Evolutionary conservation across 2,329 filamentous ascomycete species (phyloP), one percentile per base, ranked within the genome.

Genomic region (Fusarium algeriense): DNA sequence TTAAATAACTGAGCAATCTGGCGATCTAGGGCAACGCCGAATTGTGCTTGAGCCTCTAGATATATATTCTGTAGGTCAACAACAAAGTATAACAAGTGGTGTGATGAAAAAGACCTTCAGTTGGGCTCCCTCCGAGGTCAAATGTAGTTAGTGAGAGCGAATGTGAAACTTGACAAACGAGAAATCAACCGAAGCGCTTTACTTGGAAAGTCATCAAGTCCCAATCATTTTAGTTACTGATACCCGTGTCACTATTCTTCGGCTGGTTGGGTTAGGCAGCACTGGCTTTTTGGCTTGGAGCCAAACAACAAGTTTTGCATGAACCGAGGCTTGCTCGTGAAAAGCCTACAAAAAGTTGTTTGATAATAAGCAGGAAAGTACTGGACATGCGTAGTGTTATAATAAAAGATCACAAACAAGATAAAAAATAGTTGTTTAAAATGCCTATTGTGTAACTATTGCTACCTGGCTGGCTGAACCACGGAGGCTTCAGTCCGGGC

Each of bases 191-290:
- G 17, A 44, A 26, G 38, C 19, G 28, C 20, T 43, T 38, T 26
- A 14, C 34, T 23, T 26, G 7, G 17, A 15, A 14, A 23, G 12
- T 32, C 19, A 30, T 17, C 35, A 41, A 38, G 50, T 49, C 14
- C 54, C 41, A 60, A 56, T 45, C 48, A 48, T 19, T 40, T 37
- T 12, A 62, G 20, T 28, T 23, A 55, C 53, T 44, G 26, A 40
- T 37, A 50, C 44, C 49, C 53, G 64, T 66, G 69, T 37, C 52
- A 50, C 19, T 57, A 20, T 48, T 55, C 52, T 37, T 44, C 58
- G 19, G 45, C 64, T 10, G 48, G 60, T 59, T 66, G 56, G 64
- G 32, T 56, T 46, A 52, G 43, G 40, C 48, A 48, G 35, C n/a
- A 28, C 23, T n/a, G 32, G 43, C 32, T 44, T 40, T 45, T 50